Evolutionary conservation across 2,329 filamentous ascomycete species (phyloP).

Genomic region (Orbilia quercus): DNA sequence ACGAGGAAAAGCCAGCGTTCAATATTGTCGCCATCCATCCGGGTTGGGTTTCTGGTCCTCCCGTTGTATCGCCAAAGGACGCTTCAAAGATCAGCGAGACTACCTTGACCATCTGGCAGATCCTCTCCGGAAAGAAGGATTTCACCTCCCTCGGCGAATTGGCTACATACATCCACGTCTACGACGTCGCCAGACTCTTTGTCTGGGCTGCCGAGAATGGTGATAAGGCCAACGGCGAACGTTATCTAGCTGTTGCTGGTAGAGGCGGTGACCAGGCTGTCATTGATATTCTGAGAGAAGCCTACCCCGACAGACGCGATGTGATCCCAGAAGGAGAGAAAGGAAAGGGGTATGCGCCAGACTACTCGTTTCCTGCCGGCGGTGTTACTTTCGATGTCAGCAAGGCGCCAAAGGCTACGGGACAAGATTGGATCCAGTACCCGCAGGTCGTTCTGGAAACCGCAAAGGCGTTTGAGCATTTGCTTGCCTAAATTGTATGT

Average conservation of each 20-base stretch:
- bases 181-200: slow-evolving; percentile 65
- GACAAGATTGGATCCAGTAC: slow-evolving; percentile 60
- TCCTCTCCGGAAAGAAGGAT: slow-evolving; percentile 62
- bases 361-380: slow-evolving; percentile 39
- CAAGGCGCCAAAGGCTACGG: slow-evolving; percentile 60
- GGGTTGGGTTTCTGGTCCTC: slow-evolving; percentile 64
- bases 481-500: slow-evolving; percentile 27
- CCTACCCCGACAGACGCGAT: slow-evolving; percentile 62
- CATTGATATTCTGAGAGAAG: slow-evolving; percentile 64
- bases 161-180: slow-evolving; percentile 64
- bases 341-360: slow-evolving; percentile 63
- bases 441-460: slow-evolving; percentile 61
- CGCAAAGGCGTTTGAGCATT: slow-evolving; percentile 61
- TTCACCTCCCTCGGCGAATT: slow-evolving; percentile 59
- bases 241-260: slow-evolving; percentile 63
- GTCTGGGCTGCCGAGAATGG: slow-evolving; percentile 63
- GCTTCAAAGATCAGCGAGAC: slow-evolving; percentile 62
- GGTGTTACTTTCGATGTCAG: slow-evolving; percentile 59
- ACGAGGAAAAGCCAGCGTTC: slow-evolving; percentile 63
- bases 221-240: slow-evolving; percentile 63
- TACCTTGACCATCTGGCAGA: slow-evolving; percentile 61
- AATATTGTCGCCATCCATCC: slow-evolving; percentile 64
- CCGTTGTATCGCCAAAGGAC: slow-evolving; percentile 61
- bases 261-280: slow-evolving; percentile 63
- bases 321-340: slow-evolving; percentile 63